These are phyloP conservation scores for Verruconis gallopava DNA, from an alignment of 2,329 filamentous ascomycete genomes.

Conservation along the genomic window DNA sequence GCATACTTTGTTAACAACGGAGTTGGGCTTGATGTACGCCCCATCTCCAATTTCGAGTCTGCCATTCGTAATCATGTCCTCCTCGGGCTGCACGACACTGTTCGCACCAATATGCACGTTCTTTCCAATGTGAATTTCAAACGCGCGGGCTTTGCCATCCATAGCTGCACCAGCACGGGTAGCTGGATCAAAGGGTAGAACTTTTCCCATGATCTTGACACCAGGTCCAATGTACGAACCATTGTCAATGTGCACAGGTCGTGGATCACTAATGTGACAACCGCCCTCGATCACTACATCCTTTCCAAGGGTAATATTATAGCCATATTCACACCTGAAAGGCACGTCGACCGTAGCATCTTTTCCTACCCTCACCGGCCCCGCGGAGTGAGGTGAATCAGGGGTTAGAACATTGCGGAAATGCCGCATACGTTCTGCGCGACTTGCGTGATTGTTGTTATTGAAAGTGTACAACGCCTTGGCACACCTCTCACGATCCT, in stretches of 20 bases:
- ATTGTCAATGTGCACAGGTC: conserved; percentile 67
- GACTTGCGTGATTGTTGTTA: conserved; percentile 55
- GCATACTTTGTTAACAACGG: conserved; percentile 11
- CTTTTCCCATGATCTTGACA: conserved; percentile 64
- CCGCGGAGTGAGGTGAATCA: conserved; percentile 38
- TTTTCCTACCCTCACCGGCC: conserved; percentile 44
- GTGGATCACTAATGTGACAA: conserved; percentile 80
- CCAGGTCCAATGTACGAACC: conserved; percentile 60
- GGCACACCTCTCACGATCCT: conserved; percentile 76
- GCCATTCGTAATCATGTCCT: conserved; percentile 1
- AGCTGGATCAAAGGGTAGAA: conserved; percentile 39
- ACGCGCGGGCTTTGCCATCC: conserved; percentile 7
- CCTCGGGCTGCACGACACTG: conserved; percentile 1
- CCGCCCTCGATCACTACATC: conserved; percentile 72
- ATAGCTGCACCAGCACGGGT: conserved; percentile 49
- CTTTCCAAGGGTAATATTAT: conserved; percentile 81
- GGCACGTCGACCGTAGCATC: conserved; percentile 72
- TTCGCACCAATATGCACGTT: conserved; percentile 10
- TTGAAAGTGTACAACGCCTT: conserved; percentile 78
- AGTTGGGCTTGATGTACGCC: conserved; percentile 6
- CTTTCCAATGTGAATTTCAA: conserved; percentile 10
- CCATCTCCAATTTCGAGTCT: conserved; percentile 8
- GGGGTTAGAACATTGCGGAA: conserved; percentile 40
- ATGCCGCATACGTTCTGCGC: conserved; percentile 52
- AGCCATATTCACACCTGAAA: conserved; percentile 89